These are phyloP conservation scores for Saccharomycopsis capsularis DNA, from an alignment of 805 yeast species.

Conservation along the genomic window DNA sequence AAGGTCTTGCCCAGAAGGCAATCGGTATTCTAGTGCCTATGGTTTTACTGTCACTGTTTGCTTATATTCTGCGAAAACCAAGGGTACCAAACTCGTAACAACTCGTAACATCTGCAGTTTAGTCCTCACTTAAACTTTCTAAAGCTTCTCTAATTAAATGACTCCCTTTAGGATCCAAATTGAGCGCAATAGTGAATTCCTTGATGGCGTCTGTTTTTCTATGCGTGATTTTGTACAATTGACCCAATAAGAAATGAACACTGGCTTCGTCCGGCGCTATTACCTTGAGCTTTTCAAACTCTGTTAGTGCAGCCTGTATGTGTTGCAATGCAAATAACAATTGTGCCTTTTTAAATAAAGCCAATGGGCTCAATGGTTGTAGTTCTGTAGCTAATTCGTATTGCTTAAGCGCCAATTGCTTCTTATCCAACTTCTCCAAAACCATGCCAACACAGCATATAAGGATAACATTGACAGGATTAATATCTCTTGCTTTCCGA, in stretches of 20 bases:
- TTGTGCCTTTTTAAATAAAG: constrained; percentile 85
- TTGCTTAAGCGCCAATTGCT: constrained; percentile 67
- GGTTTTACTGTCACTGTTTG: no score
- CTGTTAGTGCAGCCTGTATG: constrained; percentile 63
- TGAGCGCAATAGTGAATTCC: constrained; percentile 82
- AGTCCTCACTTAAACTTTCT: constrained; percentile 37
- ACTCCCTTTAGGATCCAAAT: constrained; percentile 87
- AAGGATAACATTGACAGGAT: constrained; percentile 83
- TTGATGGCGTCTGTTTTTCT: constrained; percentile 72
- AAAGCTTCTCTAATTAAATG: constrained; percentile 80
- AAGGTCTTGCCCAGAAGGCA: no score
- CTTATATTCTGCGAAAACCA: no score
- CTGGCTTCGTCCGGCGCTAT: constrained; percentile 93
- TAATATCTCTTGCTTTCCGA: constrained; percentile 78
- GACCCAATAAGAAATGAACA: constrained; percentile 85
- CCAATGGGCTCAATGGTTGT: constrained; percentile 80
- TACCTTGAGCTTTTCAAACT: constrained; percentile 63
- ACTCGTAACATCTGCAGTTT: no score
- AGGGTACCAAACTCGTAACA: no score
- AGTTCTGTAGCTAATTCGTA: constrained; percentile 76
- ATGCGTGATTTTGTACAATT: constrained; percentile 69
- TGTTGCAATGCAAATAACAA: constrained; percentile 63
- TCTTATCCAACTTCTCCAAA: constrained; percentile 64
- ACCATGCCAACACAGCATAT: constrained; percentile 94
- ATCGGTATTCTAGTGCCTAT: no score